Percentiles rank a stretch among this genome's conserved stretches.
These are phyloP conservation scores for Pyracantha coccinea DNA, from an alignment of 331 rosid genomes.

Conservation along the genomic window DNA sequence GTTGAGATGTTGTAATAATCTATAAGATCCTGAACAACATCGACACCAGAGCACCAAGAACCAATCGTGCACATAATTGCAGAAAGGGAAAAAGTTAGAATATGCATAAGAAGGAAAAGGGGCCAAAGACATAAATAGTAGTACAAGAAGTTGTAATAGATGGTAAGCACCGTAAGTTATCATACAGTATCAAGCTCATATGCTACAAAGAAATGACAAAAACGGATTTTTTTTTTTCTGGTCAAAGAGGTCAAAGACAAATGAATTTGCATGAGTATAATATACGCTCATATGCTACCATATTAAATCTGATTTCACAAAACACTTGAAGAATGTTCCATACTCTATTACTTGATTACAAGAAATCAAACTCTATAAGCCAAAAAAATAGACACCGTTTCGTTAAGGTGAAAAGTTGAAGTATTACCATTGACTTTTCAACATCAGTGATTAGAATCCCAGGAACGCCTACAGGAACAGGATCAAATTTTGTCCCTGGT, in stretches of 20 bases:
- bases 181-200: background rate
- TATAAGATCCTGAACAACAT: slow-evolving; percentile 65
- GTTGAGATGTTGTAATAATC: slow-evolving; percentile 85
- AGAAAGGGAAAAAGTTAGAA: background rate
- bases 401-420: slow-evolving; percentile 11
- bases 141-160: background rate
- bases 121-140: background rate
- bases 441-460: slow-evolving; percentile 84
- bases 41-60: slow-evolving; percentile 15
- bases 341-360: background rate
- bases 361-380: background rate
- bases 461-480: slow-evolving; percentile 85
- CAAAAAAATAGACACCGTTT: background rate
- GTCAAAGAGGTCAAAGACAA: background rate
- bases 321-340: background rate
- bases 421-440: slow-evolving; percentile 68
- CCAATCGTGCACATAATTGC: slow-evolving; percentile 12
- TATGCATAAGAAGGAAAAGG: background rate
- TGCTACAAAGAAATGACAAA: background rate
- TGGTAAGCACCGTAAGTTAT: background rate
- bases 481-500: slow-evolving; percentile 91
- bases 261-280: background rate
- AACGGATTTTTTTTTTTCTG: no score
- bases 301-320: background rate
- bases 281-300: background rate